phyloP scores from a whole-genome alignment of 805 yeast species.

The Nakazawaea holstii region DNA sequence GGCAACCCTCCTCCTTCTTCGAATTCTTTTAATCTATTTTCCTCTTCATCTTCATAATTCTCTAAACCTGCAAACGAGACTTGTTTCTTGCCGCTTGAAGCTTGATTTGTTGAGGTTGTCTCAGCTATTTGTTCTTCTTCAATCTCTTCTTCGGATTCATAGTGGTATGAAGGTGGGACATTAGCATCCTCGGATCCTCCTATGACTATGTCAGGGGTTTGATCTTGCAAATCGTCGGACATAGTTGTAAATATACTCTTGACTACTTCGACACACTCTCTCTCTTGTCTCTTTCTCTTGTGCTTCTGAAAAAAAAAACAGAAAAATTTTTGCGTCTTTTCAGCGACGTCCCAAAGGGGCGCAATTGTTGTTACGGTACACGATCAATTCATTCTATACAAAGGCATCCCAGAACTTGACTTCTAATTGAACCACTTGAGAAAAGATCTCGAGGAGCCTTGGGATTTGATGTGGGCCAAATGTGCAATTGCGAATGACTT shows the following conservation, averaged over 20 bases:
- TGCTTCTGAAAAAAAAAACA: not conserved
- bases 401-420: constrained; percentile 60
- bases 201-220: constrained; percentile 79
- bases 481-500: constrained; percentile 37
- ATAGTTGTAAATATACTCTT: too few relatives aligned
- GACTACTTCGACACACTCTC: too few relatives aligned
- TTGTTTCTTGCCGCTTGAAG: constrained; percentile 49
- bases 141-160: constrained; percentile 24
- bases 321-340: constrained; percentile 7
- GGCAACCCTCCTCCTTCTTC: constrained; percentile 99
- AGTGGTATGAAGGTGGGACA: constrained; percentile 28
- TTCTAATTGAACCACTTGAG: constrained; percentile 55
- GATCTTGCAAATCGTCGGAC: constrained; percentile 81
- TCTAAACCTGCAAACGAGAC: constrained; percentile 80
- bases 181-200: constrained; percentile 43
- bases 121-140: constrained; percentile 32
- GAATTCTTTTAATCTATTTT: constrained; percentile 74
- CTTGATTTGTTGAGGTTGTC: constrained; percentile 27
- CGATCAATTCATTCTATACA: not conserved
- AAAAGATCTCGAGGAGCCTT: constrained; percentile 52
- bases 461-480: constrained; percentile 31
- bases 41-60: constrained; percentile 61
- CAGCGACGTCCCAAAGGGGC: not conserved
- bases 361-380: not conserved
- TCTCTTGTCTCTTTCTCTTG: not conserved